Conservation (phyloP, 148 eudicot genomes). For the Selenicereus undatus region DNA sequence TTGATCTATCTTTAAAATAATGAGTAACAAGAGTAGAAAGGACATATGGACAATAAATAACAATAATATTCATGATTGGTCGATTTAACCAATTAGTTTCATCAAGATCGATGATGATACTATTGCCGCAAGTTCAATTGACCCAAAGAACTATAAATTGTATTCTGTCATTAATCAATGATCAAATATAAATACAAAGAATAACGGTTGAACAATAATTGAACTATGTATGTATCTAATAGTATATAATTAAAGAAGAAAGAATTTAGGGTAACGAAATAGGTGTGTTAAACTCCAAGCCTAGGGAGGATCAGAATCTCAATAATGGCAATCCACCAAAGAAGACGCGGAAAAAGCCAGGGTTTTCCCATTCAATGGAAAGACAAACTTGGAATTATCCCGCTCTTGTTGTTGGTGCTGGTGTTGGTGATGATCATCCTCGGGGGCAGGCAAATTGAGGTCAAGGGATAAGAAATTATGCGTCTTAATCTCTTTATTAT, state of each 20-base stretch:
- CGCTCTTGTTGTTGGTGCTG: slow-evolving; percentile 19
- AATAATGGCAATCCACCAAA: slow-evolving; percentile 71
- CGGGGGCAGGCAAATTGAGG: slow-evolving; percentile 71
- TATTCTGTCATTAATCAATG: neutral
- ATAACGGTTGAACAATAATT: slow-evolving; percentile 23
- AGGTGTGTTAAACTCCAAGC: neutral
- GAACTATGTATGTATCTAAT: slow-evolving; percentile 24
- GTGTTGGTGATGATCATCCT: slow-evolving; percentile 29
- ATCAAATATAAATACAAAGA: slow-evolving; percentile 13
- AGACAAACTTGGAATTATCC: slow-evolving; percentile 36
- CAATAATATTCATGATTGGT: neutral
- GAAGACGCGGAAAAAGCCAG: slow-evolving; percentile 55
- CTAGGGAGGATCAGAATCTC: neutral
- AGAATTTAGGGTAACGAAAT: neutral
- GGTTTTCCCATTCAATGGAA: slow-evolving; percentile 45
- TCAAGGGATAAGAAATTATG: slow-evolving; percentile 45
- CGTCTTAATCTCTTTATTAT: slow-evolving; percentile 24
- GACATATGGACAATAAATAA: neutral
- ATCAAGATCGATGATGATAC: slow-evolving; percentile 26
- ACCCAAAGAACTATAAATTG: neutral
- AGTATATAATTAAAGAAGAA: slow-evolving; percentile 11
- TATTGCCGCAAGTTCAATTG: neutral
- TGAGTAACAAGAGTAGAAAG: neutral
- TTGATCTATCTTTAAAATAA: neutral
- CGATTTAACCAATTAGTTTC: neutral